A percentile compares a stretch with the other conserved stretches of the same genome.
These are phyloP conservation scores for Penicillium lividum DNA, from an alignment of 495 filamentous ascomycete species.

Conservation along the genomic window DNA sequence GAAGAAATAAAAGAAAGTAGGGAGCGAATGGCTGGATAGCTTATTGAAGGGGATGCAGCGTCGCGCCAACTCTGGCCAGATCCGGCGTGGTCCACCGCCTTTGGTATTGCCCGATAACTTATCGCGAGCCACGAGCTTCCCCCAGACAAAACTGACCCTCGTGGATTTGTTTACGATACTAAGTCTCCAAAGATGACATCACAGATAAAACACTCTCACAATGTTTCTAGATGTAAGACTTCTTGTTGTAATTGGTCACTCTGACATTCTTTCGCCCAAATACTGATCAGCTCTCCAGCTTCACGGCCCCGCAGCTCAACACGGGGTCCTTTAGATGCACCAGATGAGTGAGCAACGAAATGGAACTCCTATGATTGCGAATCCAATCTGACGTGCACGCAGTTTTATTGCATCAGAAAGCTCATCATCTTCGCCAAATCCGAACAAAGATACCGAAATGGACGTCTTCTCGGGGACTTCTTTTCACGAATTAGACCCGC, in stretches of 20 bases:
- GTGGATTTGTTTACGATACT: neutral
- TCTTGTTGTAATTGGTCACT: constrained; percentile 1
- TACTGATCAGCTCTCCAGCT: constrained; percentile 35
- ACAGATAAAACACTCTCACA: constrained; percentile 31
- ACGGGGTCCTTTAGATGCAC: constrained; percentile 51
- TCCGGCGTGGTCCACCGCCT: constrained; percentile 30
- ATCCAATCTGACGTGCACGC: constrained; percentile 17
- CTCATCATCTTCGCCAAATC: constrained; percentile 16
- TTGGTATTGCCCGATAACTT: constrained; percentile 28
- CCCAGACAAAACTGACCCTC: neutral
- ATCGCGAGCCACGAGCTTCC: constrained; percentile 16
- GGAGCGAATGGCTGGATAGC: constrained; percentile 31
- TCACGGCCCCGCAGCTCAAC: constrained; percentile 53
- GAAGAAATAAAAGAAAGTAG: constrained; percentile 24
- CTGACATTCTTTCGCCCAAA: neutral
- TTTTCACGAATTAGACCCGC: constrained; percentile 36
- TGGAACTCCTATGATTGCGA: neutral
- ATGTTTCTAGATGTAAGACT: constrained; percentile 42
- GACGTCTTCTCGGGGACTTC: constrained; percentile 30
- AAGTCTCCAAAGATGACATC: constrained; percentile 29
- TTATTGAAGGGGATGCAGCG: constrained; percentile 23
- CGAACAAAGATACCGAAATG: constrained; percentile 14
- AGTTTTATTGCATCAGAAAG: constrained; percentile 27
- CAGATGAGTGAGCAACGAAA: constrained; percentile 45
- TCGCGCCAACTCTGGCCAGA: constrained; percentile 34